A percentile compares a stretch with the other conserved stretches of the same genome.
Conservation (phyloP, 2,329 filamentous ascomycete species). For the Fusarium buharicum region DNA sequence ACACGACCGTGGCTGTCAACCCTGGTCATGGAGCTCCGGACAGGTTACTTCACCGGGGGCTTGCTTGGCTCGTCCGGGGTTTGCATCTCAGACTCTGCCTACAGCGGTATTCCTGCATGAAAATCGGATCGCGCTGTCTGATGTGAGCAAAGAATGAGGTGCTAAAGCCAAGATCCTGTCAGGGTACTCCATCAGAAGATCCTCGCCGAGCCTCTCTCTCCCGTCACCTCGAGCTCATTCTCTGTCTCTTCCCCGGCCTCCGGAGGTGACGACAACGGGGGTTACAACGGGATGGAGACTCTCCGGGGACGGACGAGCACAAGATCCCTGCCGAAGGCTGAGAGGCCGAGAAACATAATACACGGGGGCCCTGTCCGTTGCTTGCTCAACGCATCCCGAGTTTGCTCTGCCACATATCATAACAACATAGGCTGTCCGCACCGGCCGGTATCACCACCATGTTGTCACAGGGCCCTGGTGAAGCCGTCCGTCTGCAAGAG, state of each 20-base stretch:
- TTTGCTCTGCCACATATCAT: conserved; percentile 36
- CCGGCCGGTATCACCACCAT: conserved; percentile 34
- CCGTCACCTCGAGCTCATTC: conserved; percentile 5
- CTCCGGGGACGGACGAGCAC: conserved; percentile 35
- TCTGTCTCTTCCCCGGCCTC: conserved; percentile 29
- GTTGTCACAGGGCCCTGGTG: conserved; percentile 26
- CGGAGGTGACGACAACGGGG: conserved; percentile 39
- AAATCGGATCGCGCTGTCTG: conserved; percentile 6
- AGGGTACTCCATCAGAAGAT: too few species aligned
- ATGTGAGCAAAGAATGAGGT: conserved; percentile 19
- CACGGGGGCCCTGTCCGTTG: conserved; percentile 42
- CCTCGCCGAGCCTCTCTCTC: too few species aligned
- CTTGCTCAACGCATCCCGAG: conserved; percentile 40
- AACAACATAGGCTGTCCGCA: conserved; percentile 29
- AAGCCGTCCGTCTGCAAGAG: conserved; percentile 11
- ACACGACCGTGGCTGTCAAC: conserved; percentile 27
- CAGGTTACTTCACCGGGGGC: conserved; percentile 37
- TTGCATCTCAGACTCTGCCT: conserved; percentile 39
- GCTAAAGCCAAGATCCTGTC: not conserved
- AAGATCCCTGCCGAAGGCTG: conserved; percentile 34
- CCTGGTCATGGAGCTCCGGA: conserved; percentile 37
- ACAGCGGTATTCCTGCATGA: conserved; percentile 37
- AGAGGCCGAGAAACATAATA: conserved; percentile 38
- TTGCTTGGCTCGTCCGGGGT: conserved; percentile 38
- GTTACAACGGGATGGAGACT: conserved; percentile 37